Evolutionary conservation across 2,329 filamentous ascomycete genomes (phyloP), one percentile per base, ranked within the genome.

Genomic region (Xylaria sp.): DNA sequence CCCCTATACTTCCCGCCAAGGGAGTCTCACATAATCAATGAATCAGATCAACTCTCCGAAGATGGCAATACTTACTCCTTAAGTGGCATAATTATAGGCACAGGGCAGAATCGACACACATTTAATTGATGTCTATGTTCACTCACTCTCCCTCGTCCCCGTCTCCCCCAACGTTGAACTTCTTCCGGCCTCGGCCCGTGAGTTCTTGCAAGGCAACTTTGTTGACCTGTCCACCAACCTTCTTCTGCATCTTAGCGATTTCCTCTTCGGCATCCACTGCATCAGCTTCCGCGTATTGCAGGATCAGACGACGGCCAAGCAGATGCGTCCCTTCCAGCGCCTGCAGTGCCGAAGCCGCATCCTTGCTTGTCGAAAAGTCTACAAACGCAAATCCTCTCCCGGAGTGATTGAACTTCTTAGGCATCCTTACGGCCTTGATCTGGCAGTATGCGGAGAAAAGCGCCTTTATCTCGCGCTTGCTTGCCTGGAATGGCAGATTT

Each of bases 361-460:
- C 96, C 73, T 93, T 91, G 71, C 93, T 88, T 71, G 93, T 97
- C 71, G 94, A 90, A 81, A 98, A 99, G 78, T 98, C 94, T 55
- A 94, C 95, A 85, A 99, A 99, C 63, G 94, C 96, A 82, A 98
- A 99, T 67, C 96, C 96, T 81, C 95, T 92, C 76, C 94, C 90
- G 61, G 90, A 89, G 74, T 90, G 89, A 82, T 97, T 93, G 80
- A 97, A 95, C 81, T 98, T 98, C 84, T 97, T 94, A 61, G 96
- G 96, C 77, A 99, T 89, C 71, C 96, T 92, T 69, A 99, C 93
- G 61, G 94, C 95, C 76, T 93, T 92, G 71, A 99, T 88, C 79
- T 97, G 92, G 54, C 96, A 61, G 64, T 70, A 97, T 81, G 98
- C 98, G 42, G 93, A 90, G 69, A 98, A 94, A 50, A 98, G 85